phyloP scores from a whole-genome alignment of 2,329 filamentous ascomycete genomes.

The Malbranchea zuffiana region DNA sequence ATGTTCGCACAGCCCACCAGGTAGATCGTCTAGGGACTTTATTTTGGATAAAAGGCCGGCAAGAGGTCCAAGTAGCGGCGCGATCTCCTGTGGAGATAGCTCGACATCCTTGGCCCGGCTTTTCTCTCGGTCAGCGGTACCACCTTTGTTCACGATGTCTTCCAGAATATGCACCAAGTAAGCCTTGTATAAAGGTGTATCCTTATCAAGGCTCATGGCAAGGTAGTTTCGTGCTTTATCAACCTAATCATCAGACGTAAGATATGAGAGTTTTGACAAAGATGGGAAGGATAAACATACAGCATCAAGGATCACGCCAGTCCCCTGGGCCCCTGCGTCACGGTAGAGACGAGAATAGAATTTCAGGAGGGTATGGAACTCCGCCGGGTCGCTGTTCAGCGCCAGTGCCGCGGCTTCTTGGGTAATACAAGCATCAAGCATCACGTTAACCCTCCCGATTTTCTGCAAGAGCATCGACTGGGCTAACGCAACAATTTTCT shows the following conservation, averaged over 20 bases:
- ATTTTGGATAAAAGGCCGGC: conserved; percentile 62
- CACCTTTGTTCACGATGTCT: conserved; percentile 79
- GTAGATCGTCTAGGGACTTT: conserved; percentile 17
- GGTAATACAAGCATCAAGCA: conserved; percentile 77
- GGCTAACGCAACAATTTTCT: conserved; percentile 84
- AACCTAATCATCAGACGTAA: conserved; percentile 39
- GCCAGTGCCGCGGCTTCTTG: conserved; percentile 69
- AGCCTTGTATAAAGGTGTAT: conserved; percentile 66
- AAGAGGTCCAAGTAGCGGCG: conserved; percentile 76
- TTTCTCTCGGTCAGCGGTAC: conserved; percentile 63
- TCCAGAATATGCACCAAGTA: conserved; percentile 79
- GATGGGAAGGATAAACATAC: conserved; percentile 38
- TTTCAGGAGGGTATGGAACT: conserved; percentile 78
- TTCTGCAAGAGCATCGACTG: conserved; percentile 97
- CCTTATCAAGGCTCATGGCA: conserved; percentile 54
- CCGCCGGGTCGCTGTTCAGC: conserved; percentile 62
- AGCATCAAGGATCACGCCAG: conserved; percentile 57
- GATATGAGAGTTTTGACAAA: conserved; percentile 3
- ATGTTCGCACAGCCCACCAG: conserved; percentile 26
- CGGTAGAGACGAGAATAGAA: conserved; percentile 66
- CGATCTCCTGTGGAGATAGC: conserved; percentile 75
- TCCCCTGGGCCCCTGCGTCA: conserved; percentile 59
- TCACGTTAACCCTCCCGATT: conserved; percentile 67
- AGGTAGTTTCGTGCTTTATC: conserved; percentile 70
- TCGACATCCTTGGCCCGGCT: conserved; percentile 69